Conservation (phyloP, 257 asterid genomes). For the Gentiana macrophylla region DNA sequence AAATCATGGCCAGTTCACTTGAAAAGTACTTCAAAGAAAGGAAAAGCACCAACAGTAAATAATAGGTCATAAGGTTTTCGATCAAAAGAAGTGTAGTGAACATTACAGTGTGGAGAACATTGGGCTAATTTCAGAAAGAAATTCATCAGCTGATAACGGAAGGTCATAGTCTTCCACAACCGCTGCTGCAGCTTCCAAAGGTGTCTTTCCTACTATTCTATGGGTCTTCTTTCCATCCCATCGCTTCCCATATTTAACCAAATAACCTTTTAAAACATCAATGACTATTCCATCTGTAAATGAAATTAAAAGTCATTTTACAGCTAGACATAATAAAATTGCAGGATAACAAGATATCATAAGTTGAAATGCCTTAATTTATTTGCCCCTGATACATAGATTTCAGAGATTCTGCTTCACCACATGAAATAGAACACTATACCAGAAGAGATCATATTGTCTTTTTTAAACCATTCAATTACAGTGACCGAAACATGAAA, state of each 20-base stretch:
- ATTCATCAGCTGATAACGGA: conserved; percentile 49
- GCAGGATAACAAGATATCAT: not conserved
- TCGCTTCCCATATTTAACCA: conserved; percentile 70
- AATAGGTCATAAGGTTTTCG: no score
- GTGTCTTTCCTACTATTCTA: conserved; percentile 58
- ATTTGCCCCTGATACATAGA: no score
- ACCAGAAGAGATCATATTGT: no score
- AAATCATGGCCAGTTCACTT: not conserved
- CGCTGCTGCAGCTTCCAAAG: conserved; percentile 65
- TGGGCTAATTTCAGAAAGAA: conserved; percentile 51
- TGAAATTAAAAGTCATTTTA: conserved; percentile 5
- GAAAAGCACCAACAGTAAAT: no score
- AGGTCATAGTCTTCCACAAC: conserved; percentile 66
- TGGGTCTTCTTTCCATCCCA: conserved; percentile 62
- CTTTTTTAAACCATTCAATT: no score
- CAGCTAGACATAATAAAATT: not conserved
- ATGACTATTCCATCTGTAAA: conserved; percentile 64
- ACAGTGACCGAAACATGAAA: no score
- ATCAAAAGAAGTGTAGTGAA: not conserved
- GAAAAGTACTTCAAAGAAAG: not conserved
- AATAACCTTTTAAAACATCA: conserved; percentile 46
- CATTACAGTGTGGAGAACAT: conserved; percentile 55
- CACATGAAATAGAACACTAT: no score
- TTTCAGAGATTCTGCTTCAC: no score
- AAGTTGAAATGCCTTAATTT: no score